These are phyloP conservation scores for Lepiota subincarnata DNA, from an alignment of 768 basidiomycete species.

Conservation along the genomic window DNA sequence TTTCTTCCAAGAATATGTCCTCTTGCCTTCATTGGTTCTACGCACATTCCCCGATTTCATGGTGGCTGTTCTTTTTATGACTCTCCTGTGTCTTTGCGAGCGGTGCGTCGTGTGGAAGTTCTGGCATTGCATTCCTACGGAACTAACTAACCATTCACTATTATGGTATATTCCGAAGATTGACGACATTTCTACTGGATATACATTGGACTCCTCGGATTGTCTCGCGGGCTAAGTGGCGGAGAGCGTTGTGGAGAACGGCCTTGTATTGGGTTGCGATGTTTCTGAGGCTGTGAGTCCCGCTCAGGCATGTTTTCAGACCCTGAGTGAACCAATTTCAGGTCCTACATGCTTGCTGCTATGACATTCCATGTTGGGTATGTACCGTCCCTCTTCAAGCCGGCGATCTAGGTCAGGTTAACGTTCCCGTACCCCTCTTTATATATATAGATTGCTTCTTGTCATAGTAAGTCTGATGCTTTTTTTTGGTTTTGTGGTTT, in stretches of 20 bases:
- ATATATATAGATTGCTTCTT: slow-evolving; percentile 42
- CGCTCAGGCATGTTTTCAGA: neutral
- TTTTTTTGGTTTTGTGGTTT: too few relatives aligned
- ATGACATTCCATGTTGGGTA: slow-evolving; percentile 73
- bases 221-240: slow-evolving; percentile 37
- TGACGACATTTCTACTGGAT: slow-evolving; percentile 45
- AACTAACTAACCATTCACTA: slow-evolving; percentile 1
- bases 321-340: slow-evolving; percentile 20
- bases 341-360: slow-evolving; percentile 68
- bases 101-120: slow-evolving; percentile 36
- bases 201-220: slow-evolving; percentile 44
- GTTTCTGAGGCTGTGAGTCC: slow-evolving; percentile 51
- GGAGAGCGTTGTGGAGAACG: slow-evolving; percentile 49
- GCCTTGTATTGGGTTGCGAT: slow-evolving; percentile 54
- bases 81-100: slow-evolving; percentile 49
- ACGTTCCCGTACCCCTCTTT: neutral
- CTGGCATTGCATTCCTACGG: neutral
- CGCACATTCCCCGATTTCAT: slow-evolving; percentile 47
- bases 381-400: slow-evolving; percentile 31
- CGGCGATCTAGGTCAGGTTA: neutral
- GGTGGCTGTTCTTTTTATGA: slow-evolving; percentile 39
- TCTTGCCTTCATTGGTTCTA: slow-evolving; percentile 37
- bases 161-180: slow-evolving; percentile 25
- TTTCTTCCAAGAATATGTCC: slow-evolving; percentile 34
- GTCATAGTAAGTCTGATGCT: slow-evolving; percentile 36